These are phyloP conservation scores for Sporormia fimetaria DNA, from an alignment of 495 filamentous ascomycete species.

Conservation along the genomic window DNA sequence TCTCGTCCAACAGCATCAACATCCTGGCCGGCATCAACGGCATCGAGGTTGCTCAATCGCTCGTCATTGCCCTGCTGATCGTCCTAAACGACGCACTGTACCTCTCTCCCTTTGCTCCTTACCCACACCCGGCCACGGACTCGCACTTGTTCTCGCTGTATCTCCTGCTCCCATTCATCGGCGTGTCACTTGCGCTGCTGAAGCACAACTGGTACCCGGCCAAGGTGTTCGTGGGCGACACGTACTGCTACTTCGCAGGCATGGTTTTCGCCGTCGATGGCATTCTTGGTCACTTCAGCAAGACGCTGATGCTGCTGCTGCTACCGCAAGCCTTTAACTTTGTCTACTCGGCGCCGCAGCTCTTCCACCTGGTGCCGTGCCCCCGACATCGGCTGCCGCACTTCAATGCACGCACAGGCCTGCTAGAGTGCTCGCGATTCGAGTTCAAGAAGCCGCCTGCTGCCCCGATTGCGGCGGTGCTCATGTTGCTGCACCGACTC, in stretches of 20 bases:
- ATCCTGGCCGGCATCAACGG: constrained; percentile 97
- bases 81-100: constrained; percentile 73
- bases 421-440: constrained; percentile 75
- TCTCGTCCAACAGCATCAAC: constrained; percentile 97
- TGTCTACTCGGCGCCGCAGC: constrained; percentile 78
- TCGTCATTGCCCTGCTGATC: constrained; percentile 77
- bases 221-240: constrained; percentile 91
- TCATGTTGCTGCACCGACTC: constrained; percentile 55
- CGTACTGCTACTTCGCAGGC: constrained; percentile 97
- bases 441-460: constrained; percentile 66
- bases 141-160: constrained; percentile 93
- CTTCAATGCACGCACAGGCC: constrained; percentile 71
- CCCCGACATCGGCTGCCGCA: constrained; percentile 82
- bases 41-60: constrained; percentile 87
- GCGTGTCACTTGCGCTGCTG: constrained; percentile 76
- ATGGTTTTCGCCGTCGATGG: constrained; percentile 98
- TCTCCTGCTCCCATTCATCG: constrained; percentile 85
- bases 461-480: constrained; percentile 42
- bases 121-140: constrained; percentile 87
- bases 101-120: constrained; percentile 52
- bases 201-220: constrained; percentile 95
- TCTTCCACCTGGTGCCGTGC: constrained; percentile 81
- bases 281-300: constrained; percentile 94
- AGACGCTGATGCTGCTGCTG: constrained; percentile 83
- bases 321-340: constrained; percentile 96